These are phyloP conservation scores for Colletotrichum lupini DNA, from an alignment of 2,329 filamentous ascomycete species.

Conservation along the genomic window DNA sequence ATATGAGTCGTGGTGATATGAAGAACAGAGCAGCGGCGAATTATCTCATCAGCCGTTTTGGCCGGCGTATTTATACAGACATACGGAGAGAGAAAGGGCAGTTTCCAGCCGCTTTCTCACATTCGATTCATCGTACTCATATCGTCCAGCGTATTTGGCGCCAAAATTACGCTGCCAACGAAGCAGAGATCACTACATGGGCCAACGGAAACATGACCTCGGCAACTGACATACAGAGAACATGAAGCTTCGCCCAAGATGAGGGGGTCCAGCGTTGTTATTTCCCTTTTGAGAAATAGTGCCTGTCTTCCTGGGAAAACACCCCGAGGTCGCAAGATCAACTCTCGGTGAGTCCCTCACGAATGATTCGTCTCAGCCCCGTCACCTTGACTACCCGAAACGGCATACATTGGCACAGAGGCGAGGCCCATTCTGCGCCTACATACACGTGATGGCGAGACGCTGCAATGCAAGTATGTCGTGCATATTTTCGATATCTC, in stretches of 20 bases:
- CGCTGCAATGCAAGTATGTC: constrained; percentile 33
- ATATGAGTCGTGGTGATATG: too few species aligned
- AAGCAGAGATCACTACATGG: too few species aligned
- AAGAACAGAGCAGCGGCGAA: too few species aligned
- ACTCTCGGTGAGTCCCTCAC: constrained; percentile 5
- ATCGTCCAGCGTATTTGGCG: too few species aligned
- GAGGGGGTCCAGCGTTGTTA: neutral
- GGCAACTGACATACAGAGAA: neutral
- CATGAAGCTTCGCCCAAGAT: neutral
- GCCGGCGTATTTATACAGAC: too few species aligned
- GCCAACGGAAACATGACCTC: too few species aligned
- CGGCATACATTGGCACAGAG: neutral
- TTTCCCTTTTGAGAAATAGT: neutral
- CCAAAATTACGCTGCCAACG: too few species aligned
- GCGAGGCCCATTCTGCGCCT: constrained; percentile 31
- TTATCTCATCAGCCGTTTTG: too few species aligned
- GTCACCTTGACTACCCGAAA: constrained; percentile 21
- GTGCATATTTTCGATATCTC: constrained; percentile 36
- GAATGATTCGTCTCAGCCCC: constrained; percentile 1
- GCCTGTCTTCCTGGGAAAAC: neutral
- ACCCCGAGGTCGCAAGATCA: neutral
- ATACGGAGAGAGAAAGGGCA: too few species aligned
- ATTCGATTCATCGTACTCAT: too few species aligned
- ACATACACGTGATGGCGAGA: constrained; percentile 26
- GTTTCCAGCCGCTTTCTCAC: too few species aligned